Evolutionary conservation across 2,329 filamentous ascomycete species (phyloP).

Genomic region (Penicillium sp.): DNA sequence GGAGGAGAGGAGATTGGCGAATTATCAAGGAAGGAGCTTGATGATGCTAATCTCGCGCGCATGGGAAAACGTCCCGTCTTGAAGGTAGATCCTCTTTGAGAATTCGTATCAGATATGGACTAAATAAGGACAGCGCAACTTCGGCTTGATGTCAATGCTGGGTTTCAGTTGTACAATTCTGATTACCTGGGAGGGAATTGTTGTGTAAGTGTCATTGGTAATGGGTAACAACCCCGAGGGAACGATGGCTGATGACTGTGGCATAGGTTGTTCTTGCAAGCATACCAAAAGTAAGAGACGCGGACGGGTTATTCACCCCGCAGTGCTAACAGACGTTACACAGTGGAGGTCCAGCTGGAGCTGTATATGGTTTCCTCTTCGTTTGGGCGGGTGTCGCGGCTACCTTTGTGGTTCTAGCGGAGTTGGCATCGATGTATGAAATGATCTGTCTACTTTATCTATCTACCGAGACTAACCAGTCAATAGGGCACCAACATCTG

Average conservation of each 20-base stretch:
- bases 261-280: constrained; percentile 16
- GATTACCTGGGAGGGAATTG: constrained; percentile 40
- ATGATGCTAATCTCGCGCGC: constrained; percentile 47
- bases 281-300: constrained; percentile 19
- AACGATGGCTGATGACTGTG: background rate
- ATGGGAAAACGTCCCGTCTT: constrained; percentile 53
- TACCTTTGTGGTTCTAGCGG: constrained; percentile 27
- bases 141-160: constrained; percentile 39
- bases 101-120: background rate
- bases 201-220: constrained; percentile 27
- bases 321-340: constrained; percentile 1
- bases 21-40: constrained; percentile 24
- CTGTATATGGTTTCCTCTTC: constrained; percentile 33
- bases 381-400: constrained; percentile 29
- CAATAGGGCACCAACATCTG: constrained; percentile 31
- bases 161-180: constrained; percentile 42
- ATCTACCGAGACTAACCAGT: background rate
- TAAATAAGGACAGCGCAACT: constrained; percentile 32
- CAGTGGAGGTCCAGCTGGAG: constrained; percentile 33
- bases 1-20: constrained; percentile 12
- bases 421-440: constrained; percentile 33
- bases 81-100: constrained; percentile 25
- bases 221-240: background rate
- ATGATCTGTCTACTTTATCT: no score
- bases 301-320: background rate